A percentile compares a stretch with the other conserved stretches of the same genome.
These are phyloP conservation scores for Claviceps arundinis DNA, from an alignment of 2,329 filamentous ascomycete species.

Conservation along the genomic window DNA sequence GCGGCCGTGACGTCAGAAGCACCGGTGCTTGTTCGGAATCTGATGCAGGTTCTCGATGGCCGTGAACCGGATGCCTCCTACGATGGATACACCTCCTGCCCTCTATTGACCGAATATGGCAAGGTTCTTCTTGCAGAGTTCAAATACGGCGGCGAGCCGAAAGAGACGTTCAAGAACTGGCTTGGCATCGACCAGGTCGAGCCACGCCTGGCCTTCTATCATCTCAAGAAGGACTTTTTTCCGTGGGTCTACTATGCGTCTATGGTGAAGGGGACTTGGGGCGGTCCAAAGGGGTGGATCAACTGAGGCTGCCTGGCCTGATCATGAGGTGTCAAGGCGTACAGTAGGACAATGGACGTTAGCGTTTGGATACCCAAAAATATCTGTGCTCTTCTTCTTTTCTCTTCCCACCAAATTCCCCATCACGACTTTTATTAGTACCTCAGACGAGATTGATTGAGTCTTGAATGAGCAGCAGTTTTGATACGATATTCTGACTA, in stretches of 20 bases:
- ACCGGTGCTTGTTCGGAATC: conserved; percentile 35
- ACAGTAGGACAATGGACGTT: not conserved
- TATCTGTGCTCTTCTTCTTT: no score
- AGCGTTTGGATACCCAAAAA: not conserved
- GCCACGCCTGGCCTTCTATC: conserved; percentile 44
- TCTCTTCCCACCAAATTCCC: no score
- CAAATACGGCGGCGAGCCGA: conserved; percentile 48
- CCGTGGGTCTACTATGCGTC: conserved; percentile 50
- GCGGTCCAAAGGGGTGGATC: conserved; percentile 41
- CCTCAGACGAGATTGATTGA: no score
- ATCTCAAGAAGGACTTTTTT: conserved; percentile 55
- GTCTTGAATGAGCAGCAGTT: no score
- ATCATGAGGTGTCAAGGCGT: not conserved
- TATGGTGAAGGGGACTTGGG: conserved; percentile 51
- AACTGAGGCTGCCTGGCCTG: conserved; percentile 1
- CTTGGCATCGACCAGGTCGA: conserved; percentile 44
- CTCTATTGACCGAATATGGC: conserved; percentile 41
- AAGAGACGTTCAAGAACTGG: conserved; percentile 44
- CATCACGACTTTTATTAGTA: no score
- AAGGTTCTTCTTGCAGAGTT: conserved; percentile 53
- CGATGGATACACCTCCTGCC: conserved; percentile 44
- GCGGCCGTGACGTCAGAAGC: conserved; percentile 39
- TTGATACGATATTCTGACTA: no score
- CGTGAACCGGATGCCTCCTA: conserved; percentile 30
- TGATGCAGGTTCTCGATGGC: conserved; percentile 31